Evolutionary conservation across 2,329 filamentous ascomycete genomes (phyloP).

Genomic region (Alternaria arbusti): DNA sequence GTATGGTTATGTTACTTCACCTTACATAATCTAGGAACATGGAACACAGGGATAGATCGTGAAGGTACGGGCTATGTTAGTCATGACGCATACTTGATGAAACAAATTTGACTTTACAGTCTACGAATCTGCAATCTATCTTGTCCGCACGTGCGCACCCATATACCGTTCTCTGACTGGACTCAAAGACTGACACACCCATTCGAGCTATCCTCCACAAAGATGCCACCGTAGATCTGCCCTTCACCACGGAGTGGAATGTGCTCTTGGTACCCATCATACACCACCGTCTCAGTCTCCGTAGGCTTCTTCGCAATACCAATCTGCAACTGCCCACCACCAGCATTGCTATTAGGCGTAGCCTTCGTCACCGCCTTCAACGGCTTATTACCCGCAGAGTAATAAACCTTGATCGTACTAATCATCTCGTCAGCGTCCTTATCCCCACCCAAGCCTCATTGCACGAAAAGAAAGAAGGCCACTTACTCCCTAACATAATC

Average conservation of each 20-base stretch:
- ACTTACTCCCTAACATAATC: conserved; percentile 32
- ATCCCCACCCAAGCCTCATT: neutral
- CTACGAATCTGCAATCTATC: neutral
- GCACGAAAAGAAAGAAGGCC: neutral
- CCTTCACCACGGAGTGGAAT: conserved; percentile 25
- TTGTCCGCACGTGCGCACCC: neutral
- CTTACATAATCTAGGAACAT: neutral
- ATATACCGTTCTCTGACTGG: neutral
- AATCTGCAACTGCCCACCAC: conserved; percentile 35
- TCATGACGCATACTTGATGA: neutral
- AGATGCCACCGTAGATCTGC: conserved; percentile 41
- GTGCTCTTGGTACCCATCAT: conserved; percentile 35
- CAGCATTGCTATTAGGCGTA: conserved; percentile 29
- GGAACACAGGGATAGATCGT: neutral
- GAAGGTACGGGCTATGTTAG: too few relatives aligned
- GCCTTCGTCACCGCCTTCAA: conserved; percentile 21
- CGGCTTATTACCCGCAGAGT: conserved; percentile 20
- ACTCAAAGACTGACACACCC: conserved; percentile 30
- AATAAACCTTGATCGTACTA: conserved; percentile 36
- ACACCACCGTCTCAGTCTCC: conserved; percentile 34
- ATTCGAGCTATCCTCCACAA: conserved; percentile 34
- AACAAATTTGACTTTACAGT: neutral
- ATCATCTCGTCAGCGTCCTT: neutral
- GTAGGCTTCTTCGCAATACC: conserved; percentile 40
- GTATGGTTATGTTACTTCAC: neutral